A percentile compares a stretch with the other conserved stretches of the same genome.
Conservation (phyloP, 805 yeast genomes). For the Candida chilensis region DNA sequence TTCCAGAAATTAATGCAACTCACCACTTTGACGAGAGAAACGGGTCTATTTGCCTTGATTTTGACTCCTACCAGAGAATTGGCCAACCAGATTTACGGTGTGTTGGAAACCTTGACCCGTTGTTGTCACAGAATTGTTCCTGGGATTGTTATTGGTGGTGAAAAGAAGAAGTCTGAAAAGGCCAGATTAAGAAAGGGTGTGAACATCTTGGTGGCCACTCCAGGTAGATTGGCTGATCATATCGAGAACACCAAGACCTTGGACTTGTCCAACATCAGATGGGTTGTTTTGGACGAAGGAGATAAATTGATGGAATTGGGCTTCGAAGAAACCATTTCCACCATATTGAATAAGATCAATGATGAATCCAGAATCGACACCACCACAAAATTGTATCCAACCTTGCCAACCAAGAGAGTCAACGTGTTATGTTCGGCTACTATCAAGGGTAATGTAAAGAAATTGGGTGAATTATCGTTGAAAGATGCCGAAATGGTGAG, state of each 20-base stretch:
- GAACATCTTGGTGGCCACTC: conserved; percentile 93
- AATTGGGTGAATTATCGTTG: conserved; percentile 72
- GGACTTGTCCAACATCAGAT: conserved; percentile 65
- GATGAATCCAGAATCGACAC: conserved; percentile 27
- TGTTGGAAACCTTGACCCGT: conserved; percentile 61
- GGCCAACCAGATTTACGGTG: conserved; percentile 82
- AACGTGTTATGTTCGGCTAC: conserved; percentile 94
- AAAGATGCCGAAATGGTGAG: conserved; percentile 66
- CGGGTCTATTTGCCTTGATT: conserved; percentile 85
- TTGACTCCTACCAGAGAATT: conserved; percentile 93
- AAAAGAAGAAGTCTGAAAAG: conserved; percentile 93
- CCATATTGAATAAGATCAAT: conserved; percentile 57
- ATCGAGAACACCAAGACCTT: conserved; percentile 79
- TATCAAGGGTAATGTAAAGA: conserved; percentile 68
- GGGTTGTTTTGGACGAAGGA: conserved; percentile 94
- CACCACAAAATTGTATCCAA: conserved; percentile 30
- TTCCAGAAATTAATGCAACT: conserved; percentile 61
- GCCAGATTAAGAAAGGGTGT: conserved; percentile 94
- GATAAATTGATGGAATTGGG: conserved; percentile 94
- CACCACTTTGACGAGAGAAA: conserved; percentile 40
- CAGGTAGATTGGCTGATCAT: conserved; percentile 94
- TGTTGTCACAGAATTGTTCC: conserved; percentile 89
- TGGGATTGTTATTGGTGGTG: conserved; percentile 96
- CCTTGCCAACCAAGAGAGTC: conserved; percentile 61
- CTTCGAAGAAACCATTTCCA: conserved; percentile 84